phyloP scores from a whole-genome alignment of 225 moss, liverwort and hornwort genomes.

The Rhytidiadelphus loreus region DNA sequence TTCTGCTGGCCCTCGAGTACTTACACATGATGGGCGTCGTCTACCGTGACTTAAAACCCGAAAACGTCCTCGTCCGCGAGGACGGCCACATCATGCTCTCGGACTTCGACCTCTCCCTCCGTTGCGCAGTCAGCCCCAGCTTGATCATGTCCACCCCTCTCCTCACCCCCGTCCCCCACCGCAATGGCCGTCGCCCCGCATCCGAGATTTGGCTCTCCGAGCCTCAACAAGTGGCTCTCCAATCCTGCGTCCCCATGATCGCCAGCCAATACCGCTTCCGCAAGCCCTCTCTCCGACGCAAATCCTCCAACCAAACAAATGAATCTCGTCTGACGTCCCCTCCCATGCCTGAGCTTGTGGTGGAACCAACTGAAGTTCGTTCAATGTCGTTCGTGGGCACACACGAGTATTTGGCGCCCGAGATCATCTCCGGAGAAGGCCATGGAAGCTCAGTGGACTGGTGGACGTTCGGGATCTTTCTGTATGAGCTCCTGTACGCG shows the following conservation, averaged over 20 bases:
- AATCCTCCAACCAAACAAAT: background rate
- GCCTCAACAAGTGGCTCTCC: slow-evolving; percentile 27
- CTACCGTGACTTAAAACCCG: slow-evolving; percentile 88
- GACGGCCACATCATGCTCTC: slow-evolving; percentile 99
- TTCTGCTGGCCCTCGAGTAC: slow-evolving; percentile 83
- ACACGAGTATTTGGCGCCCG: slow-evolving; percentile 91
- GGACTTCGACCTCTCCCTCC: slow-evolving; percentile 82
- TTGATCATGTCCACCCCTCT: slow-evolving; percentile 40
- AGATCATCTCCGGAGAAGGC: slow-evolving; percentile 88
- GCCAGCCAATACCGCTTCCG: slow-evolving; percentile 46
- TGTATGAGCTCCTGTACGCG: slow-evolving; percentile 79
- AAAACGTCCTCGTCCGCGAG: slow-evolving; percentile 87
- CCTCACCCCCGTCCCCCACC: background rate
- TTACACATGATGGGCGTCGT: slow-evolving; percentile 99
- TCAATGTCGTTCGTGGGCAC: slow-evolving; percentile 99
- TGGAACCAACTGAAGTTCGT: slow-evolving; percentile 84
- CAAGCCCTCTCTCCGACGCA: slow-evolving; percentile 21
- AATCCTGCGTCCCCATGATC: slow-evolving; percentile 57
- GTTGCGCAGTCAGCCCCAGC: slow-evolving; percentile 73
- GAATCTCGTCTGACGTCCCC: background rate
- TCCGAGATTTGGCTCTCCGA: slow-evolving; percentile 40
- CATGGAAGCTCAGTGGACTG: slow-evolving; percentile 98
- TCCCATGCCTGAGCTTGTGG: slow-evolving; percentile 82
- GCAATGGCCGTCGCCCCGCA: slow-evolving; percentile 17
- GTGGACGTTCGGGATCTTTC: slow-evolving; percentile 97